Evolutionary conservation across 1,139 yeast genomes (phyloP).

Genomic region (Pichia sp.): DNA sequence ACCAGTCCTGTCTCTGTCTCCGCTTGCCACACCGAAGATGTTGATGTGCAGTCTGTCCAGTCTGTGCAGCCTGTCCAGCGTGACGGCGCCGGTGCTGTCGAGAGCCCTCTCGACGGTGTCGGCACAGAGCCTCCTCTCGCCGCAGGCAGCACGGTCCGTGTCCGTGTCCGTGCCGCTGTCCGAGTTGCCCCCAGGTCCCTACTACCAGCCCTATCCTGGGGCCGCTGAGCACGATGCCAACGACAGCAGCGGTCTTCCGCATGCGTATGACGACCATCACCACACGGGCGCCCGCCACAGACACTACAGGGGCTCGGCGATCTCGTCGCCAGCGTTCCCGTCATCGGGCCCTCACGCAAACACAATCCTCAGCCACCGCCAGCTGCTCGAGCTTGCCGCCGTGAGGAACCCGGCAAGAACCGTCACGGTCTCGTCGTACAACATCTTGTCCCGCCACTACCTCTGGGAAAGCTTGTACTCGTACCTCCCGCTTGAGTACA

Average conservation of each 20-base stretch:
- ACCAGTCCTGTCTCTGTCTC: background rate
- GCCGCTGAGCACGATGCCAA: too few species aligned
- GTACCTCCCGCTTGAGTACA: slow-evolving; percentile 43
- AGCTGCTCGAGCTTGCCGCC: slow-evolving; percentile 12
- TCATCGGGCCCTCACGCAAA: background rate
- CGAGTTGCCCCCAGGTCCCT: background rate
- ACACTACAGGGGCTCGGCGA: too few species aligned
- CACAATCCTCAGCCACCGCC: slow-evolving; percentile 18
- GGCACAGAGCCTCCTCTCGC: background rate
- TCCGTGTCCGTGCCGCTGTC: background rate
- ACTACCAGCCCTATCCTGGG: background rate
- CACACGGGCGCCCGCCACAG: background rate
- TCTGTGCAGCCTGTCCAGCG: background rate
- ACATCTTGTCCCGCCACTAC: slow-evolving; percentile 52
- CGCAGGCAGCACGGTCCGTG: too few species aligned
- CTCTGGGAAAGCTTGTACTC: slow-evolving; percentile 55
- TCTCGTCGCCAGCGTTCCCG: too few species aligned
- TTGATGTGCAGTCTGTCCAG: background rate
- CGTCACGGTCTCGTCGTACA: slow-evolving; percentile 45
- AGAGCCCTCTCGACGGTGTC: background rate
- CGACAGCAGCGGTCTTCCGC: too few species aligned
- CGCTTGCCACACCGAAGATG: background rate
- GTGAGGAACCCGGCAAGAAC: slow-evolving; percentile 10
- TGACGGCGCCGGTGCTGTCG: too few species aligned
- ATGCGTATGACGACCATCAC: too few species aligned